phyloP scores from a whole-genome alignment of 2,329 filamentous ascomycete species.

The Aspergillus tubingensis region DNA sequence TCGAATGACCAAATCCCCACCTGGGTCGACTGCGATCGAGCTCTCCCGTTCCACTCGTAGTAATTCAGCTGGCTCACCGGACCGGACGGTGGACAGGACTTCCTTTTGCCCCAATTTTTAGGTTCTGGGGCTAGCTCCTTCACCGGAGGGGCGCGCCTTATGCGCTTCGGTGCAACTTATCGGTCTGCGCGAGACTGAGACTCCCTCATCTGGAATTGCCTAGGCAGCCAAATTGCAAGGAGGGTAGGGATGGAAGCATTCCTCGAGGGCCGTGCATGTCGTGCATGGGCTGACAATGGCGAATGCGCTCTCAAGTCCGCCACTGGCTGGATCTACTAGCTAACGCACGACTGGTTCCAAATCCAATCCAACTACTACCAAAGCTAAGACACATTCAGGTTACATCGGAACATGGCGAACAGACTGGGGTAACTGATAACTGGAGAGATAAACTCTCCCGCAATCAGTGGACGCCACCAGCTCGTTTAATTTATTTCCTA shows the following conservation, averaged over 20 bases:
- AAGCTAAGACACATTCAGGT: constrained; percentile 1
- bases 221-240: background rate
- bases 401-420: constrained; percentile 7
- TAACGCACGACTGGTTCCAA: background rate
- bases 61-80: background rate
- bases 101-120: background rate
- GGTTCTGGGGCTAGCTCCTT: background rate
- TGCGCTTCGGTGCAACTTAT: background rate
- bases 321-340: background rate
- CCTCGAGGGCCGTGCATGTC: background rate
- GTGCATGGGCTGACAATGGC: constrained; percentile 4
- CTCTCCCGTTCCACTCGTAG: background rate
- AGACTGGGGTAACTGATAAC: constrained; percentile 10
- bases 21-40: background rate
- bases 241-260: background rate
- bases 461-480: constrained; percentile 6
- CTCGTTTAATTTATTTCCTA: constrained; percentile 4
- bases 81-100: background rate
- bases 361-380: background rate
- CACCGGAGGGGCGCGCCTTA: background rate
- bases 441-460: constrained; percentile 6
- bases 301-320: background rate
- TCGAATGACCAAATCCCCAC: background rate
- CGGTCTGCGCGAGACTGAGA: background rate
- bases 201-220: background rate